Evolutionary conservation across 495 filamentous ascomycete species (phyloP), one percentile per base, ranked within the genome.

Genomic region (Aspergillus kassunensis): DNA sequence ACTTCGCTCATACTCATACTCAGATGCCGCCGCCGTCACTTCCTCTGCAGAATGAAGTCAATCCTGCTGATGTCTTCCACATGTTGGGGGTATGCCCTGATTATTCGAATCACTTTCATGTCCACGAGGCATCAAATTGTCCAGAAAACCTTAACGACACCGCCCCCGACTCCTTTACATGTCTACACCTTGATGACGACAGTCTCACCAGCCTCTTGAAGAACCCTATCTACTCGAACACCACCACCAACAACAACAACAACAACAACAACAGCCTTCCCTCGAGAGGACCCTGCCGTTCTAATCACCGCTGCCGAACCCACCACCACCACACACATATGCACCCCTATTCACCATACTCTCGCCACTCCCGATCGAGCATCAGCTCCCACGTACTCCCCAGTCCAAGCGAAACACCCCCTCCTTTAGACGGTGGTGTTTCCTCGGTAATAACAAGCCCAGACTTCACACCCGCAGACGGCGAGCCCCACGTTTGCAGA

Each of bases 401-500:
- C 11, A 75, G 69, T 44, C 67, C 72, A 1, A 65, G 65, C 21
- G 72, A 73, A 24, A 75, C 69, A 0, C 69, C 73, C 24, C 73
- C 73, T n/a, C 71, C 73, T 10, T 56, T 76, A 16, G 73, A 76
- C 10, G 63, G 66, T 7, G 67, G 67, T 18, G 43, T 51, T 1
- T 70, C 73, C 11, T 73, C 73, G 1, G 60, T 69, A 16, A 51
- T 74, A 47, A 74, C 72, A 3, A 75, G 69, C 12, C 71, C 73
- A 6, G 66, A 69, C 19, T 68, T 68, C 31, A 59, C 63, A 11
- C 51, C 67, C 0, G 59, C 64, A 5, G 70, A 75, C n/a, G 58
- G 31, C 13, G 66, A 70, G 4, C 27, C 65, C 10, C 63, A 69
- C 43, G 53, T 68, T 3, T 76, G 73, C 61, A 72, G 65, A 37